Evolutionary conservation across 257 asterid species (phyloP).

Genomic region (Solanum ossicruentum): DNA sequence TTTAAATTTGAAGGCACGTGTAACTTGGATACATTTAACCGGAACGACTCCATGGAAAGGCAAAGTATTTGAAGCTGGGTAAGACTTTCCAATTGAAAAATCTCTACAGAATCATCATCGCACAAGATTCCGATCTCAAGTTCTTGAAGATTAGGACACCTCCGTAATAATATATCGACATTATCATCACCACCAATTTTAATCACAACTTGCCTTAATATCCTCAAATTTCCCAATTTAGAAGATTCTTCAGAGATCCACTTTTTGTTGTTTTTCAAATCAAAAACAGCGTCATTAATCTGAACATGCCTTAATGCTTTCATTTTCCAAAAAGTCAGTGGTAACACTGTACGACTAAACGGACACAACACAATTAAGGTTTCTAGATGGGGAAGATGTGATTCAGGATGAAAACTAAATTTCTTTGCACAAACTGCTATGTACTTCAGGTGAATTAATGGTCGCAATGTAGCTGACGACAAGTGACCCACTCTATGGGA

Average conservation of each 20-base stretch:
- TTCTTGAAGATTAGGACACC: neutral
- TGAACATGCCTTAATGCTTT: neutral
- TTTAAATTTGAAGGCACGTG: neutral
- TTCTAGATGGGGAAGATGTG: neutral
- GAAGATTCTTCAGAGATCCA: neutral
- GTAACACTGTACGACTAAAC: neutral
- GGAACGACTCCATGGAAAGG: neutral
- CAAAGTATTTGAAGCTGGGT: neutral
- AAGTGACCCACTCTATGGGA: neutral
- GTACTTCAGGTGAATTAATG: neutral
- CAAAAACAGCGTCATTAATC: neutral
- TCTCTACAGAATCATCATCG: neutral
- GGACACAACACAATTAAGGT: neutral
- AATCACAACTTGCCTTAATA: neutral
- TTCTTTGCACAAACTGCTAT: neutral
- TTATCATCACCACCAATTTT: neutral
- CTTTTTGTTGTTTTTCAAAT: neutral
- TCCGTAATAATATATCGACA: neutral
- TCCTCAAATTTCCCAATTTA: neutral
- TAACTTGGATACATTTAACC: neutral
- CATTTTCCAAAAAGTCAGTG: neutral
- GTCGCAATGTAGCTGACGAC: neutral
- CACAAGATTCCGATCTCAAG: neutral
- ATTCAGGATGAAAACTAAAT: neutral
- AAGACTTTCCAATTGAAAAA: neutral